phyloP scores from a whole-genome alignment of 768 basidiomycete species.

The Kwoniella mangroviensis region DNA sequence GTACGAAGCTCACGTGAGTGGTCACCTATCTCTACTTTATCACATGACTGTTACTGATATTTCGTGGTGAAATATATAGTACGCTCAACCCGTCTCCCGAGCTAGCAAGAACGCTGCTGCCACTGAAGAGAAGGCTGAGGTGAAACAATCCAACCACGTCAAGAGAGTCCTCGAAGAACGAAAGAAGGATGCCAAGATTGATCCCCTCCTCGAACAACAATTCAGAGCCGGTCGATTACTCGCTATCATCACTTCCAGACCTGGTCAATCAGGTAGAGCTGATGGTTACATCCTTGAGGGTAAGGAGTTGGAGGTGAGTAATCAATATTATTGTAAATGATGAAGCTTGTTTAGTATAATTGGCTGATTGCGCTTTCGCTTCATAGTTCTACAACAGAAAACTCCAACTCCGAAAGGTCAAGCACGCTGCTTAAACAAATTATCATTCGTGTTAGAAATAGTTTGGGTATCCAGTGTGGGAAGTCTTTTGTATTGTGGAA shows the following conservation, averaged over 20 bases:
- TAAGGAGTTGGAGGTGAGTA: slow-evolving; percentile 88
- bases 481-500: slow-evolving; percentile 6
- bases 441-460: not conserved
- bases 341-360: not conserved
- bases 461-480: slow-evolving; percentile 11
- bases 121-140: slow-evolving; percentile 62
- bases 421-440: slow-evolving; percentile 68
- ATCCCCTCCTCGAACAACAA: slow-evolving; percentile 83
- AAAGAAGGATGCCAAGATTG: slow-evolving; percentile 94
- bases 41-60: no score
- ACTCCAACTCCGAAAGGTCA: slow-evolving; percentile 90
- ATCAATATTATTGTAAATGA: slow-evolving; percentile 25
- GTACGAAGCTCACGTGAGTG: slow-evolving; percentile 95
- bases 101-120: slow-evolving; percentile 65
- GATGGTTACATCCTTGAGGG: slow-evolving; percentile 99
- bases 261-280: slow-evolving; percentile 93
- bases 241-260: slow-evolving; percentile 88
- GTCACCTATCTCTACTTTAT: not conserved
- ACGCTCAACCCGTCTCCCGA: slow-evolving; percentile 92
- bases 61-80: slow-evolving; percentile 62
- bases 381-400: slow-evolving; percentile 90
- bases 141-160: slow-evolving; percentile 87
- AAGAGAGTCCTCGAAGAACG: slow-evolving; percentile 84
- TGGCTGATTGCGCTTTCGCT: slow-evolving; percentile 18
- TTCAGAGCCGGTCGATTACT: slow-evolving; percentile 95